A percentile compares a stretch with the other conserved stretches of the same genome.
phyloP scores from a whole-genome alignment of 805 yeast genomes.

The Lipomyces lipofer region DNA sequence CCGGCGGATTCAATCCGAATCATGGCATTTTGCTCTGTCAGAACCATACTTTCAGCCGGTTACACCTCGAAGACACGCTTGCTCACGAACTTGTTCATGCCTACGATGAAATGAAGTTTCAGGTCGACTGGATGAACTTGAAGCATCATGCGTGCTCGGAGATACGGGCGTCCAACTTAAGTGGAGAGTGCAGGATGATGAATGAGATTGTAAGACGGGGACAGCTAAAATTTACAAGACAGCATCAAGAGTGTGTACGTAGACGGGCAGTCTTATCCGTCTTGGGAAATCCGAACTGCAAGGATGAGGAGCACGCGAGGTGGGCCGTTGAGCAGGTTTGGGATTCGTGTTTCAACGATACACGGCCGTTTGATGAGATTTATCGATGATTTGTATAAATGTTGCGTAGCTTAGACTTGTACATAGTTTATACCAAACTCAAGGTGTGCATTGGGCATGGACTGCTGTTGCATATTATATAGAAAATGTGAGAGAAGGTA shows the following conservation, averaged over 20 bases:
- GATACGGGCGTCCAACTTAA: conserved; percentile 84
- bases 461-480: too few species aligned
- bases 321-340: conserved; percentile 83
- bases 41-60: conserved; percentile 69
- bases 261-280: conserved; percentile 88
- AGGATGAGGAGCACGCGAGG: conserved; percentile 69
- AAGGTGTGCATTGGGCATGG: too few species aligned
- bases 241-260: conserved; percentile 87
- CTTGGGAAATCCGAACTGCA: conserved; percentile 80
- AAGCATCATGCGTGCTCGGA: conserved; percentile 97
- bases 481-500: not conserved
- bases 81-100: conserved; percentile 93
- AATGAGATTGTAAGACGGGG: conserved; percentile 68
- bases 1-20: conserved; percentile 94
- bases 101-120: conserved; percentile 84
- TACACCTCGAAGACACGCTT: conserved; percentile 86
- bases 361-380: conserved; percentile 92
- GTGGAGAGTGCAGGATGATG: conserved; percentile 93
- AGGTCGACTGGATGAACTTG: conserved; percentile 80
- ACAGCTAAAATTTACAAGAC: conserved; percentile 59
- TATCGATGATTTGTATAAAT: conserved; percentile 53
- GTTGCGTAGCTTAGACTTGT: not conserved
- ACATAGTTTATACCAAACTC: not conserved
- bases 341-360: conserved; percentile 89
- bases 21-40: conserved; percentile 84